These are phyloP conservation scores for Bruguiera parviflora DNA, from an alignment of 345 rosid species.

Conservation along the genomic window DNA sequence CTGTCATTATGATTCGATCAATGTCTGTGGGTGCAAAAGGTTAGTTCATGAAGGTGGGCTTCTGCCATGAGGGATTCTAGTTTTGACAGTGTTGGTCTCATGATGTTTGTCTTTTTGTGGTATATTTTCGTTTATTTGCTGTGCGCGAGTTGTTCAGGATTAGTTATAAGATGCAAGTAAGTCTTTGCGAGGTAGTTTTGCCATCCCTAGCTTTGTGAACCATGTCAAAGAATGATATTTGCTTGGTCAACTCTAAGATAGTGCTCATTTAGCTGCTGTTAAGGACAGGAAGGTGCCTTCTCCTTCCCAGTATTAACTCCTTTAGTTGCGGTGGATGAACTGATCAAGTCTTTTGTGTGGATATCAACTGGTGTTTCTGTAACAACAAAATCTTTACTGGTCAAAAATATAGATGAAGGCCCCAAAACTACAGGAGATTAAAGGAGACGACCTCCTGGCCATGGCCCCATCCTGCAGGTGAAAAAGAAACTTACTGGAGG, in stretches of 20 bases:
- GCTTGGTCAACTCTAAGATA: slow-evolving; percentile 1
- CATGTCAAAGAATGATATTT: slow-evolving; percentile 16
- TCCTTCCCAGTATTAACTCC: too few species aligned
- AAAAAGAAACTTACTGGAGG: too few species aligned
- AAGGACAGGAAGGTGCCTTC: background rate
- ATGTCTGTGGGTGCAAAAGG: background rate
- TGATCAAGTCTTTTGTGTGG: too few species aligned
- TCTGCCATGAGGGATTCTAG: background rate
- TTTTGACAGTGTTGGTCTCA: background rate
- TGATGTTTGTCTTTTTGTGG: background rate
- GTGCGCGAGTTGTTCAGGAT: slow-evolving; percentile 19
- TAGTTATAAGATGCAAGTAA: slow-evolving; percentile 14
- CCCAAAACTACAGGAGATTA: too few species aligned
- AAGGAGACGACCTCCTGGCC: too few species aligned
- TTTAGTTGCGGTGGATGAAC: too few species aligned
- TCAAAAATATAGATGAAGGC: too few species aligned
- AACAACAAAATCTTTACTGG: too few species aligned
- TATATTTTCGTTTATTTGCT: background rate
- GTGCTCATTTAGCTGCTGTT: background rate
- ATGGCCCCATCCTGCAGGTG: too few species aligned
- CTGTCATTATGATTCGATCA: too few species aligned
- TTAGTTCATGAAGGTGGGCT: background rate
- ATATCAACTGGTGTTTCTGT: too few species aligned
- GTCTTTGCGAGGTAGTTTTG: slow-evolving; percentile 15
- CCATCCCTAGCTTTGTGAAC: slow-evolving; percentile 15